A percentile compares a stretch with the other conserved stretches of the same genome.
Conservation (phyloP, 208 protist species). For the Porcisia hertigi region DNA sequence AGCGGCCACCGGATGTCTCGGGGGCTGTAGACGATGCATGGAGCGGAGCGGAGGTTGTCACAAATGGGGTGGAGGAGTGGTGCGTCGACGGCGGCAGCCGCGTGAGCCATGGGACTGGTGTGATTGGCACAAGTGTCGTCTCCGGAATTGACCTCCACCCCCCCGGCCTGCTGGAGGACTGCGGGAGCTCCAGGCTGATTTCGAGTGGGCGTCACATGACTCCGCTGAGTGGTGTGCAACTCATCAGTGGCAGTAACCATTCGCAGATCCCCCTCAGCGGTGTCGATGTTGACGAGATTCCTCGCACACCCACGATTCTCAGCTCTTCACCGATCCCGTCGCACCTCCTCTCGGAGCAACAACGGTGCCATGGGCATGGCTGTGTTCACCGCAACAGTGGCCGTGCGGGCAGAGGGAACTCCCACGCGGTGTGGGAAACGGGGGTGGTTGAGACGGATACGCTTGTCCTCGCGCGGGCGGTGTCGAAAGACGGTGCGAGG, state of each 20-base stretch:
- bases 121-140: background rate
- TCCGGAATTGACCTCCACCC: background rate
- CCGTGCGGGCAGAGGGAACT: background rate
- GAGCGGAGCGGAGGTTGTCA: background rate
- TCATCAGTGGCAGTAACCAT: slow-evolving; percentile 15
- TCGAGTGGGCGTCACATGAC: slow-evolving; percentile 4
- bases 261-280: slow-evolving; percentile 10
- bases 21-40: background rate
- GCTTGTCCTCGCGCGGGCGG: slow-evolving; percentile 2
- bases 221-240: slow-evolving; percentile 14
- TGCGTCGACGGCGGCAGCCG: slow-evolving; percentile 9
- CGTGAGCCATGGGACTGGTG: background rate
- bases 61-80: slow-evolving; percentile 4
- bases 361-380: background rate
- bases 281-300: slow-evolving; percentile 17
- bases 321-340: background rate
- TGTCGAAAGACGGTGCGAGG: slow-evolving; percentile 2
- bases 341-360: background rate
- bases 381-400: background rate
- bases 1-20: background rate
- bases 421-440: background rate
- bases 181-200: background rate
- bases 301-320: slow-evolving; percentile 17
- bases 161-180: background rate
- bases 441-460: slow-evolving; percentile 29